Evolutionary conservation across 352 stramenopile species (phyloP).

Genomic region (Globisporangium polare): DNA sequence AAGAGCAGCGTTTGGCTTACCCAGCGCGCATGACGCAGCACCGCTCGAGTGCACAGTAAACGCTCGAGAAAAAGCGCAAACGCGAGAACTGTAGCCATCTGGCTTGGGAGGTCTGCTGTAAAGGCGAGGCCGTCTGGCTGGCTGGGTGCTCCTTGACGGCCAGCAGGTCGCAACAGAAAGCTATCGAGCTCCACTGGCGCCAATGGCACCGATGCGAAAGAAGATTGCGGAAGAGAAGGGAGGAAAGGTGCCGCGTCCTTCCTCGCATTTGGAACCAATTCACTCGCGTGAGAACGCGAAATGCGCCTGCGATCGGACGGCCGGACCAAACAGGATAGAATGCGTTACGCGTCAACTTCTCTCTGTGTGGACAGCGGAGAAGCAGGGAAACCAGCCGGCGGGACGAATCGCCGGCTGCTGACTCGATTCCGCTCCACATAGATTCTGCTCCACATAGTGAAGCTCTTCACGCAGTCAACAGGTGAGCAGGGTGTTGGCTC

Average conservation of each 20-base stretch:
- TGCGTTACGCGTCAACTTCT: not conserved
- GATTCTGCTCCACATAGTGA: no score
- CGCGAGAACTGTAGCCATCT: not conserved
- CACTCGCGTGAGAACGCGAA: not conserved
- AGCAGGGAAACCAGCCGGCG: not conserved
- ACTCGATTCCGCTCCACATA: not conserved
- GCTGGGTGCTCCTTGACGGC: not conserved
- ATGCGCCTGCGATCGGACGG: not conserved
- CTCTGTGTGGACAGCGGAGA: not conserved
- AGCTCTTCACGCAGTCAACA: no score
- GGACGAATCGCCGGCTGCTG: not conserved
- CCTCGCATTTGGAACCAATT: not conserved
- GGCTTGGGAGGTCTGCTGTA: not conserved
- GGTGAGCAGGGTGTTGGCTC: not conserved
- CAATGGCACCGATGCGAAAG: no score
- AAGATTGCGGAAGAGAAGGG: not conserved
- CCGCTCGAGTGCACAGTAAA: not conserved
- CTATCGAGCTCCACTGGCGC: no score
- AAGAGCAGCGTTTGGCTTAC: not conserved
- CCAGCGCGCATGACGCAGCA: not conserved
- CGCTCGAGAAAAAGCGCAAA: not conserved
- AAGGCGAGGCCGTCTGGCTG: not conserved
- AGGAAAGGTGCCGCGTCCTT: slow-evolving; percentile 3
- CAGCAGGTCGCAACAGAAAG: no score
- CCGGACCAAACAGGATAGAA: not conserved